These are phyloP conservation scores for Cladobotryum mycophilum DNA, from an alignment of 2,329 filamentous ascomycete species.

Conservation along the genomic window DNA sequence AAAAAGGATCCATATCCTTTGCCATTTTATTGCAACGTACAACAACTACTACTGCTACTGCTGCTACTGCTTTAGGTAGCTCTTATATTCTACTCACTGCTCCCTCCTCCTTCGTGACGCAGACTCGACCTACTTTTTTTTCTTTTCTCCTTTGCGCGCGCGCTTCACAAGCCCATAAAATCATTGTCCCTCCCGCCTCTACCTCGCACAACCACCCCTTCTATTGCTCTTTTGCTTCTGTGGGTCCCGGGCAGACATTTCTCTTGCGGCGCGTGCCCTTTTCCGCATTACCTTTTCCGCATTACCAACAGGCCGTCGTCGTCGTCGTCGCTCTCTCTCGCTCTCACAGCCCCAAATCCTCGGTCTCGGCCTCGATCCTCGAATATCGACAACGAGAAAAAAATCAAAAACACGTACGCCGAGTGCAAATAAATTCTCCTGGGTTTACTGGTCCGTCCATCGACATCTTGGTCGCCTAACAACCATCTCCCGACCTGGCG, in stretches of 20 bases:
- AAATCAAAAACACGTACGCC: background rate
- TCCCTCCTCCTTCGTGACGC: too few species aligned
- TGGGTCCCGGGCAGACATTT: constrained; percentile 12
- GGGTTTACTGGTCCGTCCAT: too few species aligned
- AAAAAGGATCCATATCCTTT: too few species aligned
- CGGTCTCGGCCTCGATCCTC: background rate
- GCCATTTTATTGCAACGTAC: too few species aligned
- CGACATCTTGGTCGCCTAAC: background rate
- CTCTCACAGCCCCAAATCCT: constrained; percentile 1
- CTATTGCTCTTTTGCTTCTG: constrained; percentile 4
- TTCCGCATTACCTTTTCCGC: constrained; percentile 5
- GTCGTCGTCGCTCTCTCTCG: background rate
- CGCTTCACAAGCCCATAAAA: too few species aligned
- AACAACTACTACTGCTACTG: too few species aligned
- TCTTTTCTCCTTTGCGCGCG: too few species aligned
- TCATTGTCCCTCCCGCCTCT: background rate
- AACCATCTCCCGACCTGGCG: background rate
- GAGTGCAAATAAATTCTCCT: background rate
- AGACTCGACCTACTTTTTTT: too few species aligned
- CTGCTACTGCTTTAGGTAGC: too few species aligned
- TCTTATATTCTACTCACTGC: too few species aligned
- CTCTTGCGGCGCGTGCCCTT: constrained; percentile 8
- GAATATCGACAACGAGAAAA: background rate
- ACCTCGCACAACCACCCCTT: background rate
- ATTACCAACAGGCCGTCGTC: background rate